phyloP scores from a whole-genome alignment of 139 green algal genomes.

The Haematococcus sp. region DNA sequence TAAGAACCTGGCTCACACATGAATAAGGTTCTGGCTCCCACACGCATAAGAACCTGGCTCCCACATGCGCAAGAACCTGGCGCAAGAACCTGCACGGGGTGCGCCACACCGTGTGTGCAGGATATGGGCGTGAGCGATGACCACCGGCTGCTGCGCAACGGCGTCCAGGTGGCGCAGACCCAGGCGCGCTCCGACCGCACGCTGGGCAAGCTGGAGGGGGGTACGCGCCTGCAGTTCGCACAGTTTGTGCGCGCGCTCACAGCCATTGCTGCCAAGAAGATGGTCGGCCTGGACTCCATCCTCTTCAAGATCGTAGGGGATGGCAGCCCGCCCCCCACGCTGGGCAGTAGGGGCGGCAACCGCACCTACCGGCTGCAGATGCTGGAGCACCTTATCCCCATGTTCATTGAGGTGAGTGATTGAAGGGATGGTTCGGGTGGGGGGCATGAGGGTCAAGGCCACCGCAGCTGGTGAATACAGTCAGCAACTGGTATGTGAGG shows the following conservation, averaged over 20 bases:
- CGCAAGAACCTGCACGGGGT: too few relatives aligned
- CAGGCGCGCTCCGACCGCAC: not conserved
- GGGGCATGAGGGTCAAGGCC: too few relatives aligned
- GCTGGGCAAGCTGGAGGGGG: slow-evolving; percentile 8
- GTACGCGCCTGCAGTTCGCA: slow-evolving; percentile 27
- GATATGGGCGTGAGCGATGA: not conserved
- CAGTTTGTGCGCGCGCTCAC: slow-evolving; percentile 26
- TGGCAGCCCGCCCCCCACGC: not conserved
- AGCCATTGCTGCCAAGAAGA: not conserved
- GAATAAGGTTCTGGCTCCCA: too few relatives aligned
- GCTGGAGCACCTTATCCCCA: not conserved
- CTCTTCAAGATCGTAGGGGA: slow-evolving; percentile 11
- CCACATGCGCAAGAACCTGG: too few relatives aligned
- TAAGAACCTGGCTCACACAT: too few relatives aligned
- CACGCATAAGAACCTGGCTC: too few relatives aligned
- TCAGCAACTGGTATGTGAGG: too few relatives aligned
- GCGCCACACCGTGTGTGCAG: not conserved
- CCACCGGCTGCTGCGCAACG: not conserved
- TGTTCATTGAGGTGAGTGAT: slow-evolving; percentile 6
- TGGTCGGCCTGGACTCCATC: not conserved
- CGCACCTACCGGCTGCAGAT: slow-evolving; percentile 5
- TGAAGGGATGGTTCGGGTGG: too few relatives aligned
- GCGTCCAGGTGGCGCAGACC: not conserved
- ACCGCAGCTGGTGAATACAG: too few relatives aligned
- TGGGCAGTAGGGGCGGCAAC: not conserved